Percentiles rank a stretch among this genome's conserved stretches.
Conservation (phyloP, 139 green algal species). For the Dunaliella sp. region DNA sequence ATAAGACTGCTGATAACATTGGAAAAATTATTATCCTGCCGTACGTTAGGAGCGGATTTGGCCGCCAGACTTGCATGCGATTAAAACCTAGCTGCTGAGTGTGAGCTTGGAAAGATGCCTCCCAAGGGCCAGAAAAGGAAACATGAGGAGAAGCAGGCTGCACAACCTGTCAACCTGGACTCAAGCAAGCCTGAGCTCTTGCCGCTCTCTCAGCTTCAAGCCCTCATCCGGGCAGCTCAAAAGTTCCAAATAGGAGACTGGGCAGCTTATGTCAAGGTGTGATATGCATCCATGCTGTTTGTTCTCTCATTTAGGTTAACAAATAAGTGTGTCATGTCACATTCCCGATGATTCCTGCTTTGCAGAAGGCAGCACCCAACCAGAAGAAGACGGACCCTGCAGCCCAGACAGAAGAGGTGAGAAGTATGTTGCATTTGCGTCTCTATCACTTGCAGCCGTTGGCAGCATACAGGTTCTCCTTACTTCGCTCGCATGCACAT, state of each 20-base stretch:
- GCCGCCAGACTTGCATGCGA: too few relatives aligned
- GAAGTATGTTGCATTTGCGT: too few relatives aligned
- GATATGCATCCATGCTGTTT: not conserved
- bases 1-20: too few relatives aligned
- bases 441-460: too few relatives aligned
- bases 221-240: not conserved
- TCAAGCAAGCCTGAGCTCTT: not conserved
- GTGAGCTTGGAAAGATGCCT: too few relatives aligned
- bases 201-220: not conserved
- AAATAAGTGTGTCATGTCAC: not conserved
- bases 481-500: too few relatives aligned
- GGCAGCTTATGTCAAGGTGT: not conserved
- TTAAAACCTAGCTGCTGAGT: too few relatives aligned
- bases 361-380: not conserved
- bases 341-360: not conserved
- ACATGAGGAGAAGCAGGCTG: not conserved
- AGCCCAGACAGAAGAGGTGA: not conserved
- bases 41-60: too few relatives aligned
- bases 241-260: not conserved
- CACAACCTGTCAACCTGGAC: not conserved
- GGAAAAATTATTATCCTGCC: too few relatives aligned
- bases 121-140: not conserved
- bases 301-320: too few relatives aligned
- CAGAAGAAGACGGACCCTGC: not conserved
- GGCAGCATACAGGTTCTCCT: too few relatives aligned